Base-by-base conservation (phyloP, 257 asterid genomes). In the Leptodermis oblonga region DNA sequence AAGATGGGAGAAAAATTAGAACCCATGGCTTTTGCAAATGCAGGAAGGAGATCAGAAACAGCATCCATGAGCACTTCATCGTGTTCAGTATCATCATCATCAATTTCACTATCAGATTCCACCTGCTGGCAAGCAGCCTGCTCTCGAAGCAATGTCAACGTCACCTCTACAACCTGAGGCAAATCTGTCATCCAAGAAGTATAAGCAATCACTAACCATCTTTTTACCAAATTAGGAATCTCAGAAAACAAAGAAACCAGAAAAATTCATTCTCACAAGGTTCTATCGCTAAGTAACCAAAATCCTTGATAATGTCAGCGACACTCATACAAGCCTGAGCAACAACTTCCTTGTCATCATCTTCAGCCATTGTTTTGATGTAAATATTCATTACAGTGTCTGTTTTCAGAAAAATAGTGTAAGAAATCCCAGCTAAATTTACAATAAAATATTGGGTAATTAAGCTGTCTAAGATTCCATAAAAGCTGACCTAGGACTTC, bases 1-100 rank as follows among this genome's bases (percentile, higher is more conserved):
- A 94, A 89, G 31, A 89, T 79, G 33, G 97, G 90, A 68, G 97
- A 92, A 82, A 94, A 94, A 46, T 91, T 92, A 73, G 86, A 37
- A 67, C 99, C 97, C 97, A 94, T 76, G 33, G 84, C 95, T 86
- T 84, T 91, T 33, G 99, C 96, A 78, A 86, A 86, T 73, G 97
- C 99, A 68, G 97, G 99, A 78, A 94, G 97, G 69, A 94, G 90
- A 65, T 94, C 99, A 28, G 97, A 91, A 80, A 94, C 97, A 66
- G 99, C 97, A 84, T 94, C 99, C 99, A 91, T 94, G 65, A 94
- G 99, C 76, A 94, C 96, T 83, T 94, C 99, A 73, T 91, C 99
- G 67, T 91, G 99, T 77, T 82, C 90, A 9, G 88, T 62, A 72
- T 91, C 97, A 53, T 94, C 97, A 66, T 88, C 97, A 65, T 94